Evolutionary conservation across 768 basidiomycete genomes (phyloP).

Genomic region (Hemileccinum impolitum): DNA sequence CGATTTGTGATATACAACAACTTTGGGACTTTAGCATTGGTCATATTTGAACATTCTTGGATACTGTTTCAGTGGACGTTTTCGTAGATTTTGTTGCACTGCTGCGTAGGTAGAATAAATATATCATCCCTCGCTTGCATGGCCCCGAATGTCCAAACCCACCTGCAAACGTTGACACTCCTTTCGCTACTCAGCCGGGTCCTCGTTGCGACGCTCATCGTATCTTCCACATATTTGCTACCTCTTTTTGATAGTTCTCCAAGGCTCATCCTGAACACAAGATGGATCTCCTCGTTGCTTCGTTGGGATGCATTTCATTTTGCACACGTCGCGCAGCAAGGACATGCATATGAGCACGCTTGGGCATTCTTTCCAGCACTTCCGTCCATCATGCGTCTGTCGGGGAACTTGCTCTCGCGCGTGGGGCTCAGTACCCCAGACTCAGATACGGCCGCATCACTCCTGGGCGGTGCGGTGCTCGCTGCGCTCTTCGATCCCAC

Average conservation of each 20-base stretch:
- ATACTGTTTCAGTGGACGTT: neutral
- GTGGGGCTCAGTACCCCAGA: neutral
- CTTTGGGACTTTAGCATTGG: neutral
- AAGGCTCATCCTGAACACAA: conserved; percentile 15
- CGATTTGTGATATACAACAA: neutral
- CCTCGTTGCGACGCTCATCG: conserved; percentile 16
- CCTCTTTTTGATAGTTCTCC: conserved; percentile 29
- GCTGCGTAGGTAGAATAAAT: neutral
- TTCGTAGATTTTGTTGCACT: neutral
- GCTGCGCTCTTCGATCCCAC: conserved; percentile 42
- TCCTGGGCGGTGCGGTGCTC: conserved; percentile 38
- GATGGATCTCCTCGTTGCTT: conserved; percentile 39
- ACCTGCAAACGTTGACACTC: conserved; percentile 20
- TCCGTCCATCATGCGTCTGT: conserved; percentile 49
- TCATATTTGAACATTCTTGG: neutral
- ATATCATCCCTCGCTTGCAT: too few relatives aligned
- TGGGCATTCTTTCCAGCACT: conserved; percentile 85
- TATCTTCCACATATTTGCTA: conserved; percentile 18
- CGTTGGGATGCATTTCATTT: conserved; percentile 94
- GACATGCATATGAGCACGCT: conserved; percentile 69
- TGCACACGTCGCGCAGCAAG: conserved; percentile 55
- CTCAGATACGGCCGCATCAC: conserved; percentile 21
- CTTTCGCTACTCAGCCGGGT: conserved; percentile 24
- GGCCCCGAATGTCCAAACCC: neutral
- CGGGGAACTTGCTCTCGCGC: conserved; percentile 21